These are phyloP conservation scores for Furcasterigmium furcatum DNA, from an alignment of 2,329 filamentous ascomycete species.

Conservation along the genomic window DNA sequence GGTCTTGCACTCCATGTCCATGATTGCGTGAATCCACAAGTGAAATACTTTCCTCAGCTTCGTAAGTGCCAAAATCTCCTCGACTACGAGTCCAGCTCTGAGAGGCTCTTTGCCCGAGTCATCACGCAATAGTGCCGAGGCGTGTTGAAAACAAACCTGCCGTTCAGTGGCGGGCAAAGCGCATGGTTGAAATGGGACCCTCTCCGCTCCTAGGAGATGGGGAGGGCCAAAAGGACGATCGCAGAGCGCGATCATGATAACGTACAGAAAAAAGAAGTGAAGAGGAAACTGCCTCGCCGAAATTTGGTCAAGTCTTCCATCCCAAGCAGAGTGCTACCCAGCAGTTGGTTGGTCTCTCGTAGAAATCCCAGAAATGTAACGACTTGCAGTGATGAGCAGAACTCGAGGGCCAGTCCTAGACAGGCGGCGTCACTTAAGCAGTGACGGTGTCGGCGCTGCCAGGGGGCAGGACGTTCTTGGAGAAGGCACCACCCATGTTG, in stretches of 20 bases:
- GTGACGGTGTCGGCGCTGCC: slow-evolving; percentile 25
- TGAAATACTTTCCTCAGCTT: slow-evolving; percentile 11
- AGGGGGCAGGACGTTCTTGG: slow-evolving; percentile 43
- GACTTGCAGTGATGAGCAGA: slow-evolving; percentile 2
- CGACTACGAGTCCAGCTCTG: slow-evolving; percentile 1
- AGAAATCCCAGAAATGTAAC: slow-evolving; percentile 7
- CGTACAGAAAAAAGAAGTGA: slow-evolving; percentile 30
- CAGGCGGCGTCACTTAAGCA: slow-evolving; percentile 10
- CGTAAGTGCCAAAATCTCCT: slow-evolving; percentile 1
- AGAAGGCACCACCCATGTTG: slow-evolving; percentile 50
- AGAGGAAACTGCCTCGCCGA: slow-evolving; percentile 12
- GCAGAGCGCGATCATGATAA: slow-evolving; percentile 27
- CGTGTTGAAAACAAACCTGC: slow-evolving; percentile 8
- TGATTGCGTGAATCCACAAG: slow-evolving; percentile 12
- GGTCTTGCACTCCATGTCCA: slow-evolving; percentile 9
- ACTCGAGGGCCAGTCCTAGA: not conserved
- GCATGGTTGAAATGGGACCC: slow-evolving; percentile 12
- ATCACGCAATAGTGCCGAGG: slow-evolving; percentile 11
- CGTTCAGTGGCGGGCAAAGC: slow-evolving; percentile 12
- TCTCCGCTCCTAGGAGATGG: not conserved
- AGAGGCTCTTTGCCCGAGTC: slow-evolving; percentile 2
- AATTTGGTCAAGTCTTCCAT: slow-evolving; percentile 1
- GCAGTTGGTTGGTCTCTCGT: slow-evolving; percentile 6
- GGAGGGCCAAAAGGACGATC: slow-evolving; percentile 18
- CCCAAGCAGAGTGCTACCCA: slow-evolving; percentile 7